These are phyloP conservation scores for Desmodesmus armatus DNA, from an alignment of 139 green algal genomes.

Conservation along the genomic window DNA sequence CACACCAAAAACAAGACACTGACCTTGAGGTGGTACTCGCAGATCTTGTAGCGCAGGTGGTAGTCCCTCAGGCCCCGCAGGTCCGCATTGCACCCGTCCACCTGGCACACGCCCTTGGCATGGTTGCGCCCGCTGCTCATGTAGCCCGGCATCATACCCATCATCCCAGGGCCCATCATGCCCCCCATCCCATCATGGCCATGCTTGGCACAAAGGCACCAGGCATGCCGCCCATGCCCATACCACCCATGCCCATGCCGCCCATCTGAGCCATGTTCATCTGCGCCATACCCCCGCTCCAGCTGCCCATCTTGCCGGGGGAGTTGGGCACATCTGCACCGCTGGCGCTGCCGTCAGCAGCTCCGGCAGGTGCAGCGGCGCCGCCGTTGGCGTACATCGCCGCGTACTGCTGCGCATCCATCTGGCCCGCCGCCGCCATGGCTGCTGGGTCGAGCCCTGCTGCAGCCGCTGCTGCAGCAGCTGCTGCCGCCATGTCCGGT, in stretches of 20 bases:
- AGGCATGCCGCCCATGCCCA: too few species aligned
- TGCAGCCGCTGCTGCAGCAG: slow-evolving; percentile 6
- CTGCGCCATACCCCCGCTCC: too few species aligned
- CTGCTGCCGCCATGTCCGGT: slow-evolving; percentile 4
- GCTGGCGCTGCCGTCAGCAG: too few species aligned
- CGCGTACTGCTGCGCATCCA: not conserved
- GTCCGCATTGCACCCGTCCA: slow-evolving; percentile 76
- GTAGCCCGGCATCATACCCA: too few species aligned
- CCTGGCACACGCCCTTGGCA: slow-evolving; percentile 71
- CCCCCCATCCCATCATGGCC: not conserved
- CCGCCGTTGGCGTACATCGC: too few species aligned
- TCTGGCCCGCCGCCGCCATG: not conserved
- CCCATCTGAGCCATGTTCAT: too few species aligned
- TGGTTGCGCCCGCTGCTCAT: too few species aligned
- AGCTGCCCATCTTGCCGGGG: too few species aligned
- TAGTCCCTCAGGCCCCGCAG: slow-evolving; percentile 77
- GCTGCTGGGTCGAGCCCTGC: slow-evolving; percentile 15
- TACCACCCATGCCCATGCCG: too few species aligned
- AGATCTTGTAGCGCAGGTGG: slow-evolving; percentile 89
- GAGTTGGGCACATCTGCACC: too few species aligned
- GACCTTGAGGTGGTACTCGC: slow-evolving; percentile 77
- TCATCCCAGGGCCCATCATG: too few species aligned
- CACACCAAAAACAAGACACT: not conserved
- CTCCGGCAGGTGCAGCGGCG: slow-evolving; percentile 17
- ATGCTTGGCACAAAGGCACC: not conserved